Evolutionary conservation across 257 asterid species (phyloP).

Genomic region (Solanum verrucosum): DNA sequence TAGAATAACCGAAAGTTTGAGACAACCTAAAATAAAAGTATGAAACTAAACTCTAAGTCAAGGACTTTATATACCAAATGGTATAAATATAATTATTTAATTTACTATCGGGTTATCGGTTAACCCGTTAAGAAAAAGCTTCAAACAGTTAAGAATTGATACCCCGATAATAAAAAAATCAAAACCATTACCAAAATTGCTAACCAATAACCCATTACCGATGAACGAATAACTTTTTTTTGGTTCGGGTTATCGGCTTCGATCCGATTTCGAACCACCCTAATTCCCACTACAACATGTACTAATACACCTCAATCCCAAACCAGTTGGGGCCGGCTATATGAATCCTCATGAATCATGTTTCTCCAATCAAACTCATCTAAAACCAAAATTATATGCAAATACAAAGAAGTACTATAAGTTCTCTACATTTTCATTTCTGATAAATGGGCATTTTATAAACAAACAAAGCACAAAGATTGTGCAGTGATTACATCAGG

Average conservation of each 20-base stretch:
- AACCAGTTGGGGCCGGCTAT: background rate
- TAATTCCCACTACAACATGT: background rate
- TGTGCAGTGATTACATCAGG: background rate
- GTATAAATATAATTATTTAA: background rate
- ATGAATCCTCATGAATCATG: background rate
- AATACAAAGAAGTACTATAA: background rate
- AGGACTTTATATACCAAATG: background rate
- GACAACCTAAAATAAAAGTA: background rate
- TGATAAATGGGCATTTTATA: background rate
- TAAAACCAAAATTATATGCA: background rate
- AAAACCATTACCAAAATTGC: background rate
- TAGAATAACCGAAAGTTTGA: background rate
- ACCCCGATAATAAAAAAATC: background rate
- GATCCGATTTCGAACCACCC: background rate
- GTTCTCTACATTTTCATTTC: background rate
- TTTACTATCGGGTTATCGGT: background rate
- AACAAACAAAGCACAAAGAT: background rate
- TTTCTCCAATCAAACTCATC: background rate
- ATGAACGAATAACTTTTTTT: background rate
- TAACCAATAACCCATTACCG: background rate
- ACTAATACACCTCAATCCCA: background rate
- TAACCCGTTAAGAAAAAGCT: background rate
- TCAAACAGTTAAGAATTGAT: background rate
- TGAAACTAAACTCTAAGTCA: background rate
- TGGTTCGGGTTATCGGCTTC: background rate